Evolutionary conservation across 768 basidiomycete species (phyloP), one percentile per base, ranked within the genome.

Genomic region (Hypholoma sublateritium): DNA sequence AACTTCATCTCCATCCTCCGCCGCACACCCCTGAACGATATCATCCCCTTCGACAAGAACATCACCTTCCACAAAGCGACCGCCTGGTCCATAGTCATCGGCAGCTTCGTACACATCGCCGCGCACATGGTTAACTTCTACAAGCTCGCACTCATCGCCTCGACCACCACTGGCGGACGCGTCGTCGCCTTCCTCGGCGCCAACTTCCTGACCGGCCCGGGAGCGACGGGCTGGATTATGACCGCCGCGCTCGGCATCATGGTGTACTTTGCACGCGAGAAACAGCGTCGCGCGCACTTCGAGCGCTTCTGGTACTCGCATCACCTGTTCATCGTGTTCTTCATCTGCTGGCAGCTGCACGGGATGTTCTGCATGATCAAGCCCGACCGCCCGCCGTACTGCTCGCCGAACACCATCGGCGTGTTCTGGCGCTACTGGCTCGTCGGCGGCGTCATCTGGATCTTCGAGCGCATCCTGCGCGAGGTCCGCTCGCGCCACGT

Each of bases 401-500:
- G 95, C 74, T 91, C 90, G 4, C 89, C 71, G 71, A 89, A 89
- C 68, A 83, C 75, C 36, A 87, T 95, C 60, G 95, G 94, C 62
- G 93, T 96, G 59, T 98, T 98, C 78, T 98, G 96, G 91, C 87
- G 91, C 53, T 95, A 93, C 76, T 95, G 94, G 93, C 77, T 94
- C 50, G 77, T 90, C 54, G 93, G 94, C 24, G 93, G 93, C 54
- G 68, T 88, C 35, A 86, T 97, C 60, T 96, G 87, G 87, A 87
- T 93, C 64, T 74, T 62, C 56, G 95, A 98, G 76, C 91, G 95
- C 51, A 80, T 98, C 65, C 80, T 97, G 32, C 92, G 96, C 65
- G 96, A 98, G 77, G 74, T 96, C 59, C 86, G 95, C 51, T 90
- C 92, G 22, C 86, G 94, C 51, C 95, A 98, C 70, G 77, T 86